phyloP scores from a whole-genome alignment of 768 basidiomycete genomes.

The Leccinum arenicola region DNA sequence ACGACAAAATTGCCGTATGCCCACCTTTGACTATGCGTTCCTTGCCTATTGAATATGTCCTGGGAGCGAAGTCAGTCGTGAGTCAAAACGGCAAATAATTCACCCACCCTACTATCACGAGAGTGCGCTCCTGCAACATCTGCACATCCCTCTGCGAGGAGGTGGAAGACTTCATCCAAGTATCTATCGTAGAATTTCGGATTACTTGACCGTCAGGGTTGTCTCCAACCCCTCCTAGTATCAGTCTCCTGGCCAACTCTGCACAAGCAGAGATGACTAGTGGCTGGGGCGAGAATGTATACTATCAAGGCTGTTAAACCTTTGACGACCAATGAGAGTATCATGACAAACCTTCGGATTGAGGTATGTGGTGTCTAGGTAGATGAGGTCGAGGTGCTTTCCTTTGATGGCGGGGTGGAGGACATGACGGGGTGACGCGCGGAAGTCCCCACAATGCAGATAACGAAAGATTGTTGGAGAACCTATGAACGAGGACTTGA shows the following conservation, averaged over 20 bases:
- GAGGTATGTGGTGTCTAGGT: conserved; percentile 95
- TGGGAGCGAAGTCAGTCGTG: conserved; percentile 28
- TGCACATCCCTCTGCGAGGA: conserved; percentile 33
- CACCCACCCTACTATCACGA: conserved; percentile 73
- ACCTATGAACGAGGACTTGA: conserved; percentile 70
- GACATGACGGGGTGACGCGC: conserved; percentile 85
- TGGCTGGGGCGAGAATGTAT: conserved; percentile 95
- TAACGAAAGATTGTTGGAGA: conserved; percentile 75
- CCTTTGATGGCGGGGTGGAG: conserved; percentile 80
- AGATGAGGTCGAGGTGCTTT: conserved; percentile 82
- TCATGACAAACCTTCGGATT: conserved; percentile 64
- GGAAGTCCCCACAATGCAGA: conserved; percentile 93
- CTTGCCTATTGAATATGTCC: conserved; percentile 97
- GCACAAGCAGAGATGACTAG: conserved; percentile 92
- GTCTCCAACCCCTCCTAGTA: conserved; percentile 37
- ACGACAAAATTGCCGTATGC: background rate
- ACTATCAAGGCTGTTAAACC: conserved; percentile 41
- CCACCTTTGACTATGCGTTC: conserved; percentile 95
- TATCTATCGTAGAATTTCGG: conserved; percentile 42
- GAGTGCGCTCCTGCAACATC: conserved; percentile 36
- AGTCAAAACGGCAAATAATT: background rate
- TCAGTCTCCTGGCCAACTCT: conserved; percentile 64
- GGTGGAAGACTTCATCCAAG: conserved; percentile 44
- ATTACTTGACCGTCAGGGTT: conserved; percentile 23
- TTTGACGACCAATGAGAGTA: background rate